Conservation (phyloP, 225 moss, liverwort and hornwort species). For the Physcomitrellopsis africana region DNA sequence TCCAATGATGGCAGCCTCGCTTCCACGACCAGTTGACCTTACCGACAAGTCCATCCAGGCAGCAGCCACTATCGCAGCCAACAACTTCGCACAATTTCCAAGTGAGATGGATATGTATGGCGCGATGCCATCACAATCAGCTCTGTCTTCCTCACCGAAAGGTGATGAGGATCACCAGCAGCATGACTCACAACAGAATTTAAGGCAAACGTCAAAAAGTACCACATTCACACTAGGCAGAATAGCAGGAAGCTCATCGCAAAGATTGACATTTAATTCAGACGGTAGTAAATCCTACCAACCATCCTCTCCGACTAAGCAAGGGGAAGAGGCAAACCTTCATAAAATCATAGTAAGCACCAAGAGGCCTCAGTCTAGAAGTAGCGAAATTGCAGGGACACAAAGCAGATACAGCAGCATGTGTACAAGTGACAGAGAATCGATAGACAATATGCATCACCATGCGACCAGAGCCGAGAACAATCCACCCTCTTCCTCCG, state of each 20-base stretch:
- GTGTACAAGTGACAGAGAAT: no score
- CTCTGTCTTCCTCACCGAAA: no score
- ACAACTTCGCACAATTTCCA: slow-evolving; percentile 31
- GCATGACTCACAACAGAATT: background rate
- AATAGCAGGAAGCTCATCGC: background rate
- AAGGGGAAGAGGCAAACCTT: slow-evolving; percentile 2
- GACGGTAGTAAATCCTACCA: background rate
- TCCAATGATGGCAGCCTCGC: slow-evolving; percentile 49
- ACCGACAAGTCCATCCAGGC: slow-evolving; percentile 61
- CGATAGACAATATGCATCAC: background rate
- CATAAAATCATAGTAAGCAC: background rate
- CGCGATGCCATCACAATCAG: no score
- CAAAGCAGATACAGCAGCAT: no score
- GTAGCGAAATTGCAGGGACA: background rate
- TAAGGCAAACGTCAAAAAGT: background rate
- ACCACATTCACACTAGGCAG: background rate
- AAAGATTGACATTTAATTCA: background rate
- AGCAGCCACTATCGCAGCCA: slow-evolving; percentile 53
- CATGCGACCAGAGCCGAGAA: background rate
- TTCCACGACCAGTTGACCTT: slow-evolving; percentile 49
- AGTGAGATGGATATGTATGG: no score
- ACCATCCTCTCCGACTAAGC: slow-evolving; percentile 2
- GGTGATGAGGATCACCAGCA: no score
- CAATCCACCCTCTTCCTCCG: background rate
- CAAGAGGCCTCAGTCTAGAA: no score